Percentiles rank a stretch among this genome's conserved stretches.
Evolutionary conservation across 345 rosid genomes (phyloP).

Genomic region (Moringa oleifera): DNA sequence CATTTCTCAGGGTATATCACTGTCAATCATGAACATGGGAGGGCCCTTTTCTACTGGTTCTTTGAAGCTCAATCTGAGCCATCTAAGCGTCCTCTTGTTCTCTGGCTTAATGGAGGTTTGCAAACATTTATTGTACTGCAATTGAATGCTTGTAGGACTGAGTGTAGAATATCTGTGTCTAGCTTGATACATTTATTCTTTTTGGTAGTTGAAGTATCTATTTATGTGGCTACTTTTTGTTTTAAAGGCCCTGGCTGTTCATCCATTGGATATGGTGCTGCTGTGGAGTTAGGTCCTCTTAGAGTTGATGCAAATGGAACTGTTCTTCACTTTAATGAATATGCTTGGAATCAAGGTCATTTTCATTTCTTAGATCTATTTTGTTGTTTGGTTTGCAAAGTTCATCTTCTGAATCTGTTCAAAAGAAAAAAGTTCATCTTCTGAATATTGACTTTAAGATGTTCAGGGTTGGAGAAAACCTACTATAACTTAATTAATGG

Average conservation of each 20-base stretch:
- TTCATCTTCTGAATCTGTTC: background rate
- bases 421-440: too few relatives aligned
- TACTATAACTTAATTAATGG: background rate
- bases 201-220: background rate
- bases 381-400: background rate
- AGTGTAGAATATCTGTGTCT: too few relatives aligned
- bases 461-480: background rate
- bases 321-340: conserved; percentile 36
- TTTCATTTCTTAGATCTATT: background rate
- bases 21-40: conserved; percentile 41
- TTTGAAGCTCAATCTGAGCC: conserved; percentile 53
- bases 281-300: conserved; percentile 56
- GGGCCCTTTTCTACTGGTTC: conserved; percentile 75
- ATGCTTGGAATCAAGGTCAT: conserved; percentile 59
- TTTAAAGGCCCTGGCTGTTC: conserved; percentile 64
- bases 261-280: conserved; percentile 64
- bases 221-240: background rate
- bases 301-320: conserved; percentile 43
- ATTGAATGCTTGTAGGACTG: background rate
- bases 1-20: conserved; percentile 69
- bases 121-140: background rate
- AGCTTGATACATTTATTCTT: background rate
- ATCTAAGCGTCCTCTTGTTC: conserved; percentile 49
- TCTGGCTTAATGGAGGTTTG: conserved; percentile 69
- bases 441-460: background rate